Evolutionary conservation across 2,329 filamentous ascomycete genomes (phyloP).

Genomic region (Phaeosphaeriaceae sp.): DNA sequence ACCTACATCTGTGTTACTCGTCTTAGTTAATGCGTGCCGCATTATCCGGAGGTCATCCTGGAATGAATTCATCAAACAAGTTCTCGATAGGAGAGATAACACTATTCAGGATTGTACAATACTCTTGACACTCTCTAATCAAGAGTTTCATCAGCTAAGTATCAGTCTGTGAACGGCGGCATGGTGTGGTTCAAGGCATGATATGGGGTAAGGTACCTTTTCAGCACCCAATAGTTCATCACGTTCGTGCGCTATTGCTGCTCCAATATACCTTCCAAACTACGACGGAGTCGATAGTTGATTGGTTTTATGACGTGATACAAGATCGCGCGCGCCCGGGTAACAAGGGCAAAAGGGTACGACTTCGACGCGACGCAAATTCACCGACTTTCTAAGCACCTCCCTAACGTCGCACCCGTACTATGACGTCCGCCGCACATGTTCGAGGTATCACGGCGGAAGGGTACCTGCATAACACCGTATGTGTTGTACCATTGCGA

Average conservation of each 20-base stretch:
- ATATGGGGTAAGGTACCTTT: not conserved
- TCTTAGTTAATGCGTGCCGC: not conserved
- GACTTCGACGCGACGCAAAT: not conserved
- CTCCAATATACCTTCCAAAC: not conserved
- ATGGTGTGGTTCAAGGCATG: not conserved
- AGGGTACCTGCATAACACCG: not conserved
- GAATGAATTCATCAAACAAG: not conserved
- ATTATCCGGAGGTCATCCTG: not conserved
- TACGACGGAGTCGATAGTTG: not conserved
- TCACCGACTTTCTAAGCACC: not conserved
- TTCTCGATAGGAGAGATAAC: not conserved
- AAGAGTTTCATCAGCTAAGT: not conserved
- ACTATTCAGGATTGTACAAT: not conserved
- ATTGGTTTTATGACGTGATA: not conserved
- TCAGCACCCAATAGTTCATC: not conserved
- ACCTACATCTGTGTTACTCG: not conserved
- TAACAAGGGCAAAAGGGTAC: not conserved
- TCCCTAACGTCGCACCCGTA: not conserved
- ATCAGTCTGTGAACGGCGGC: not conserved
- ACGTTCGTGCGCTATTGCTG: not conserved
- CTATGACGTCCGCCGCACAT: not conserved
- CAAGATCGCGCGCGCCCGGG: not conserved
- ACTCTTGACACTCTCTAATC: not conserved
- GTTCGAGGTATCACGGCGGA: not conserved
- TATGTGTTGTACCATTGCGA: not conserved